phyloP scores from a whole-genome alignment of 306 rosid genomes.

The Lagenaria siceraria region DNA sequence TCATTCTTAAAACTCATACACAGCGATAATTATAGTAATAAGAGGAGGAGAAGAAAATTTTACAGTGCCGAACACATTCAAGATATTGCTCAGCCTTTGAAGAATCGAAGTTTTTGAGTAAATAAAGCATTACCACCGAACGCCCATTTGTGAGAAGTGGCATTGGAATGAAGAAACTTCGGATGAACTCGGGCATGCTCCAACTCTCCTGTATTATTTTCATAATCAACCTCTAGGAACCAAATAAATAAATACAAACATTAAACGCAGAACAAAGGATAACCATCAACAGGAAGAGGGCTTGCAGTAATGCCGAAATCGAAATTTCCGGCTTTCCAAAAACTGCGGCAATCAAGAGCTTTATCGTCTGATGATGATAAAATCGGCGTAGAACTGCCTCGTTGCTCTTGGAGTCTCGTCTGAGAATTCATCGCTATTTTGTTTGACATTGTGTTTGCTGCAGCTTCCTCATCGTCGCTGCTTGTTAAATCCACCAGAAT shows the following conservation, averaged over 20 bases:
- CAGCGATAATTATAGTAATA: background rate
- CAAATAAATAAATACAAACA: background rate
- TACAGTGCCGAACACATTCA: background rate
- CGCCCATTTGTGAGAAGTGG: slow-evolving; percentile 97
- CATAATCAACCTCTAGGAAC: background rate
- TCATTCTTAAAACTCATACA: background rate
- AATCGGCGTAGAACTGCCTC: slow-evolving; percentile 11
- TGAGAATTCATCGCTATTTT: background rate
- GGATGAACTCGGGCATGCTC: slow-evolving; percentile 97
- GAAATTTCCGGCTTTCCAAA: slow-evolving; percentile 84
- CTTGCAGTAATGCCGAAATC: slow-evolving; percentile 25
- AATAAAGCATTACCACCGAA: slow-evolving; percentile 61
- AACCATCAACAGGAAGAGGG: slow-evolving; percentile 10
- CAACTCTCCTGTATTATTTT: slow-evolving; percentile 31
- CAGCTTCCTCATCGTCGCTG: slow-evolving; percentile 26
- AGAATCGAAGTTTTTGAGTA: background rate
- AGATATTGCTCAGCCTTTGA: background rate
- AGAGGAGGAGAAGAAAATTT: background rate
- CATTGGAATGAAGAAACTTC: slow-evolving; percentile 95
- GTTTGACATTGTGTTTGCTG: background rate
- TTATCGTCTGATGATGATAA: background rate
- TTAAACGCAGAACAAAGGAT: background rate
- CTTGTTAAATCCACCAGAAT: slow-evolving; percentile 18
- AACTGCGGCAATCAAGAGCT: slow-evolving; percentile 29
- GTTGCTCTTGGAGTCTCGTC: background rate